These are phyloP conservation scores for Backusella australiensis DNA, from an alignment of 192 early-diverging fungal genomes.

Conservation along the genomic window DNA sequence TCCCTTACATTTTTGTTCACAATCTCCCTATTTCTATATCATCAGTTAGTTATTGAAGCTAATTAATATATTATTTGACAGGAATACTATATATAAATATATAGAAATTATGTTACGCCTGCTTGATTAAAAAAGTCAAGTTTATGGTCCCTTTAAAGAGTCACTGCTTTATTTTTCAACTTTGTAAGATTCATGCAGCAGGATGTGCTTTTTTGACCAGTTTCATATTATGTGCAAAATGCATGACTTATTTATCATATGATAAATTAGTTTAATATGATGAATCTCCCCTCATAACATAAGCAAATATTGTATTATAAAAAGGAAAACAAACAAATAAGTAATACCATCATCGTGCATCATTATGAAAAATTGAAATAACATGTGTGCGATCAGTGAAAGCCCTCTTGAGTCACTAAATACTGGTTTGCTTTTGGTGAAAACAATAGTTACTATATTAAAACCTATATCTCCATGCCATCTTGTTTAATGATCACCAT, in stretches of 20 bases:
- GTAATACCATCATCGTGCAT: background rate
- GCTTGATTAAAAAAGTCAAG: background rate
- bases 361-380: background rate
- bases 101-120: background rate
- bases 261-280: background rate
- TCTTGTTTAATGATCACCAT: conserved; percentile 48
- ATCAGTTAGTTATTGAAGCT: background rate
- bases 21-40: background rate
- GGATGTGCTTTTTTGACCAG: background rate
- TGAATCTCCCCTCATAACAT: background rate
- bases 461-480: background rate
- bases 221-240: background rate
- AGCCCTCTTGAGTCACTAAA: background rate
- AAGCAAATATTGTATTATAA: background rate
- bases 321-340: background rate
- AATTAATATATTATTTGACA: background rate
- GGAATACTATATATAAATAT: background rate
- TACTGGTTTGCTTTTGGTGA: background rate
- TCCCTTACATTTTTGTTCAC: background rate
- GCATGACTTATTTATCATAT: background rate
- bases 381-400: background rate
- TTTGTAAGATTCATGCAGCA: background rate
- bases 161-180: background rate
- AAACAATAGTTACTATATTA: background rate
- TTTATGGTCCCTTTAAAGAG: background rate